A percentile compares a stretch with the other conserved stretches of the same genome.
Evolutionary conservation across 306 rosid species (phyloP).

Genomic region (Pueraria montana): DNA sequence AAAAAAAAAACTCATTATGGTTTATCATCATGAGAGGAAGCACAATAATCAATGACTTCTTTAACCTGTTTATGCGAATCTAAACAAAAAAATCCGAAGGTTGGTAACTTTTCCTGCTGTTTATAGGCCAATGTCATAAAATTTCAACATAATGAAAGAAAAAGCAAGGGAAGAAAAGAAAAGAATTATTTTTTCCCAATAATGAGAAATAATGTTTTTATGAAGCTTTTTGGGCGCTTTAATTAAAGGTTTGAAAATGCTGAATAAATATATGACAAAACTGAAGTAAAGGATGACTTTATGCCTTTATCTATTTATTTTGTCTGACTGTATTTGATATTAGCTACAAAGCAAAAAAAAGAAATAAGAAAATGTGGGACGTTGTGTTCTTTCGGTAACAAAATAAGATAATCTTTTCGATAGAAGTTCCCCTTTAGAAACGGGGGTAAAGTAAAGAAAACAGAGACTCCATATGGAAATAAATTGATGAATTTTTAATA

Average conservation of each 20-base stretch:
- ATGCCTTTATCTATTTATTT: slow-evolving; percentile 2
- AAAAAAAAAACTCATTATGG: not conserved
- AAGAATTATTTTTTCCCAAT: not conserved
- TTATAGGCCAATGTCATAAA: slow-evolving; percentile 14
- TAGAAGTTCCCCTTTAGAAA: not conserved
- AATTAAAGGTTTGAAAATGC: slow-evolving; percentile 22
- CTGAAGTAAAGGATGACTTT: slow-evolving; percentile 4
- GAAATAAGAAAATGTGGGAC: not conserved
- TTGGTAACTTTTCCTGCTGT: slow-evolving; percentile 14
- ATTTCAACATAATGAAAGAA: slow-evolving; percentile 9
- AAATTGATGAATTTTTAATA: no score
- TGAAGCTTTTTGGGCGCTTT: slow-evolving; percentile 14
- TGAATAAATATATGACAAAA: slow-evolving; percentile 17
- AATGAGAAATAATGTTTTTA: slow-evolving; percentile 16
- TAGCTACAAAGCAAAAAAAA: not conserved
- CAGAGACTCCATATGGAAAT: no score
- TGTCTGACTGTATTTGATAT: slow-evolving; percentile 13
- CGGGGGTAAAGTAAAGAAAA: no score
- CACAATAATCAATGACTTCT: not conserved
- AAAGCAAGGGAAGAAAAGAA: not conserved
- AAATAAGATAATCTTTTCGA: not conserved
- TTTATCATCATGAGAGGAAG: slow-evolving; percentile 17
- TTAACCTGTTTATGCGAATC: not conserved
- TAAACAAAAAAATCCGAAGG: not conserved
- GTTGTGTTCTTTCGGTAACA: not conserved